Base-by-base conservation (phyloP, 768 basidiomycete genomes). In the Rhodosporidiobolus sp. region DNA sequence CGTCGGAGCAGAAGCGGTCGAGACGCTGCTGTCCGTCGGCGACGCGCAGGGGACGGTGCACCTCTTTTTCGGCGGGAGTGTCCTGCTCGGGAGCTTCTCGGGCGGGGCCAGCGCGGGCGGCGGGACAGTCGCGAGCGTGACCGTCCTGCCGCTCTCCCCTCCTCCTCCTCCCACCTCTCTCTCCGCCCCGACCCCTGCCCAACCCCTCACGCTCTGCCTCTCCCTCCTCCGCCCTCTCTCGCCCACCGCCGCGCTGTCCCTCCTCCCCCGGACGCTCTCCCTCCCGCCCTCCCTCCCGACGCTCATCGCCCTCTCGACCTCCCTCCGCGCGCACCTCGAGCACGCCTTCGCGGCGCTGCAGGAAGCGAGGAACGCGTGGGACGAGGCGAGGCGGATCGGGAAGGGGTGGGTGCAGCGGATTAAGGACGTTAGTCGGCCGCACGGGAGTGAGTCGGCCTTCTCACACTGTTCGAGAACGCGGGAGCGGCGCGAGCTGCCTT, bases 401-500 rank as follows among this genome's bases (percentile, higher is more conserved):
- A 75, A 75, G 24, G 70, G 62, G 3, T 78, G 77, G 77, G 34
- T 76, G 16, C 65, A 68, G 46, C 45, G 75, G 11, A 32, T 78
- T 22, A 65, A 52, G 1, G 77, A 77, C 26, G 59, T 69, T 6
- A 50, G 55, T n/a, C 43, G 64, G 17, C 58, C 73, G 20, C 68
- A 76, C 26, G 69, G 63, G 26, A 65, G 72, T 73, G 45, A 53
- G 69, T 46, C 12, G 5, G 30, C 35, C 26, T 57, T 28, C 30
- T 46, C 30, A 19, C 46, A 4, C 30, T 22, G 16, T 45, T 3
- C 20, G 38, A 26, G n/a, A n/a, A n/a, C n/a, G n/a, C n/a, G n/a
- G n/a, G n/a, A n/a, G n/a, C n/a, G n/a, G n/a, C n/a, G n/a, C n/a
- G n/a, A n/a, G n/a, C n/a, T n/a, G n/a, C n/a, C n/a, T n/a, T n/a